Evolutionary conservation across 352 stramenopile species (phyloP), one percentile per base, ranked within the genome.

Genomic region (Phytophthora pinifolia): DNA sequence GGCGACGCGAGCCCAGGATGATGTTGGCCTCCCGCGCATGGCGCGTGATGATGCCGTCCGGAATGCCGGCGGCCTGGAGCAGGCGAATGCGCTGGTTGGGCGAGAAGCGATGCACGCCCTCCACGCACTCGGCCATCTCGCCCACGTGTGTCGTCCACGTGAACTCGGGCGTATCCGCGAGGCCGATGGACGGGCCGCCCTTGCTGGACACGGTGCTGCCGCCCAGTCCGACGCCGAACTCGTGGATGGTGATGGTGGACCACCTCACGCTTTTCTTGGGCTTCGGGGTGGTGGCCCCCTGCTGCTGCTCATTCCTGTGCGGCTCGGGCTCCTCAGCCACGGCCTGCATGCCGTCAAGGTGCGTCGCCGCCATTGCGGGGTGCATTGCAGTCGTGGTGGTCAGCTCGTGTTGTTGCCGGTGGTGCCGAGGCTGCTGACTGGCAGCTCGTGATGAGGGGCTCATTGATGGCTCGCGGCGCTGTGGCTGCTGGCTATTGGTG

Each of bases 121-220:
- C 74, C 32, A 74, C 77, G 50, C 74, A 52, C 46, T 85, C 74
- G 35, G 77, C 77, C 77, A 88, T 88, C 43, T 88, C 66, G 47
- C 70, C 76, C 58, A 86, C 76, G 37, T 71, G 82, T 27, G 73
- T 89, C 20, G 71, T 88, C 73, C 74, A 83, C 29, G 74, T 87
- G 57, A 85, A 85, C 63, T 87, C 79, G 35, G 72, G 71, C 9
- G 48, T 59, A 54, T 84, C 71, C 6, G 70, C 46, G 17, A 88
- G 65, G 3, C 77, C 77, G 54, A 88, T 84, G 30, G 74, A 76
- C 22, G 77, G 77, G 1, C 77, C 77, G 20, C 74, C 77, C 39
- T 80, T 78, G 55, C 65, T 78, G 15, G 77, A 78, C 50, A 88
- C 73, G 12, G 74, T 68, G 44, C 74, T 86, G 20, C 72, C 74